Evolutionary conservation across 1,284 basidiomycete genomes (phyloP).

Genomic region (Ceratobasidium sp.): DNA sequence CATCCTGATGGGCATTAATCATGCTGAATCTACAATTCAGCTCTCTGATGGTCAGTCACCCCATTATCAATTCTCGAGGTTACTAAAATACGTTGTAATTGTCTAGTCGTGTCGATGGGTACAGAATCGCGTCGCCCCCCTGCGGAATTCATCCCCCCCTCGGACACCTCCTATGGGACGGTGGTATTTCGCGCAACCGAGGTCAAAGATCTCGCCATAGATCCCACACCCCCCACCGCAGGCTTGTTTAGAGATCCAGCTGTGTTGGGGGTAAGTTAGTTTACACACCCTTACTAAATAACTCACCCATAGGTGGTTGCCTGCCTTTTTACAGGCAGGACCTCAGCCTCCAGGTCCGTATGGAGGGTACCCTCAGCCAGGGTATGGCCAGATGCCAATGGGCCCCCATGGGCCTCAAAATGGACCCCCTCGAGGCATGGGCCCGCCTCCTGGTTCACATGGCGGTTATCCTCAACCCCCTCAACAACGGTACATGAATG

Average conservation of each 20-base stretch:
- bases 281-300: not conserved
- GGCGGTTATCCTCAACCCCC: conserved; percentile 34
- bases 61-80: not conserved
- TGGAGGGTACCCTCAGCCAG: conserved; percentile 32
- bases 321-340: conserved; percentile 29
- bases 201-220: conserved; percentile 52
- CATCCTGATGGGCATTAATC: conserved; percentile 83
- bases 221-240: conserved; percentile 49
- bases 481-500: conserved; percentile 31
- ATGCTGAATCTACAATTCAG: conserved; percentile 80
- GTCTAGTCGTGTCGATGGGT: conserved; percentile 81
- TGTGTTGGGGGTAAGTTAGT: conserved; percentile 42
- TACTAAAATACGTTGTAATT: conserved; percentile 15
- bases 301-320: conserved; percentile 21
- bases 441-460: conserved; percentile 14
- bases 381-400: conserved; percentile 38
- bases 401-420: conserved; percentile 19
- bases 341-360: conserved; percentile 29
- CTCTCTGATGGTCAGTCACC: conserved; percentile 73
- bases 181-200: conserved; percentile 54
- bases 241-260: conserved; percentile 42
- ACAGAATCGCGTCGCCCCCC: conserved; percentile 76
- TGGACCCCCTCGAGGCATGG: conserved; percentile 34
- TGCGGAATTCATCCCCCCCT: conserved; percentile 50
- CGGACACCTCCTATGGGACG: conserved; percentile 56